These are phyloP conservation scores for Russula emetica DNA, from an alignment of 768 basidiomycete genomes.

Conservation along the genomic window DNA sequence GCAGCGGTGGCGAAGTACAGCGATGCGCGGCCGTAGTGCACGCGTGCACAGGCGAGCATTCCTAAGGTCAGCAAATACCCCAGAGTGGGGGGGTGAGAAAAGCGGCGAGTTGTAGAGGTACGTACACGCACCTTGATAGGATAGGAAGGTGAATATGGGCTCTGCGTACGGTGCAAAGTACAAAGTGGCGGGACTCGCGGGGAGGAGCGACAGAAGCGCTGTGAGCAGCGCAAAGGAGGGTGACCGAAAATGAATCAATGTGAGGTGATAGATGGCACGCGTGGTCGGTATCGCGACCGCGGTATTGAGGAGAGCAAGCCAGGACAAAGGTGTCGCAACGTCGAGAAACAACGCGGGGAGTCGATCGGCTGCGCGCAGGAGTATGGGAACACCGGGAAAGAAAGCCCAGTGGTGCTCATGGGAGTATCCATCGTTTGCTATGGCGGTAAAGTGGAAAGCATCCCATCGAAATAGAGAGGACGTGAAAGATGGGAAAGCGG, in stretches of 20 bases:
- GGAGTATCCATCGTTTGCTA: conserved; percentile 53
- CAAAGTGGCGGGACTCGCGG: conserved; percentile 74
- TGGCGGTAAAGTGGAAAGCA: conserved; percentile 68
- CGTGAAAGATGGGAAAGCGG: conserved; percentile 16
- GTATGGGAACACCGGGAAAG: conserved; percentile 59
- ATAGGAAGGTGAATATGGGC: conserved; percentile 78
- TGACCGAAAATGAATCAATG: conserved; percentile 51
- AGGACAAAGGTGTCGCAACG: background rate
- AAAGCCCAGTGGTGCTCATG: conserved; percentile 90
- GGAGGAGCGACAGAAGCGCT: conserved; percentile 64
- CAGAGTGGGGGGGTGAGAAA: background rate
- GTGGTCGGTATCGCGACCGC: conserved; percentile 41
- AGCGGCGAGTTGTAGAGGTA: conserved; percentile 5
- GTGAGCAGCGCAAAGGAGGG: conserved; percentile 58
- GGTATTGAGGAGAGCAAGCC: conserved; percentile 36
- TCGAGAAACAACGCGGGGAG: background rate
- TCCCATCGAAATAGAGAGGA: conserved; percentile 76
- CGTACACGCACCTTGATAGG: conserved; percentile 58
- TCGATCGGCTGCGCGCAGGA: conserved; percentile 41
- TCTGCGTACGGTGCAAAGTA: conserved; percentile 75
- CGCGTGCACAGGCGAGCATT: conserved; percentile 52
- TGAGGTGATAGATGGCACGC: conserved; percentile 52
- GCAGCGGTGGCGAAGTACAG: conserved; percentile 60
- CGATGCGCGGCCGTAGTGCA: conserved; percentile 53
- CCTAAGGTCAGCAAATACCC: conserved; percentile 37